phyloP scores from a whole-genome alignment of 805 yeast genomes.

The Candida qinlingensis region DNA sequence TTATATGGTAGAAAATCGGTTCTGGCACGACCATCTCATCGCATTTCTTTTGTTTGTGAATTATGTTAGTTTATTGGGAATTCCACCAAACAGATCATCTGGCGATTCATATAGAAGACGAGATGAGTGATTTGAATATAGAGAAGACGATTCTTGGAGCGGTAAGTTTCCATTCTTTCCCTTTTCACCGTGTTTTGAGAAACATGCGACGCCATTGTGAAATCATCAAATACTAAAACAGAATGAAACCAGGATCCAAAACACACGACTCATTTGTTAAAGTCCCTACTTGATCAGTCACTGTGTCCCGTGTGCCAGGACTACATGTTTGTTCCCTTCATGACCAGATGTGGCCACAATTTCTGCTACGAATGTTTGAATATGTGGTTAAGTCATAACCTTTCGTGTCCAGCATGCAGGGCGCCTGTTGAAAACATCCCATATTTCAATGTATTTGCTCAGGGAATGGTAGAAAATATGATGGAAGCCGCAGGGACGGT shows the following conservation, averaged over 20 bases:
- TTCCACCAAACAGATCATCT: no score
- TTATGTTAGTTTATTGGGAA: no score
- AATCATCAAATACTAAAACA: neutral
- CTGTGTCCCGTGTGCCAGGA: slow-evolving; percentile 67
- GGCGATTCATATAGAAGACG: no score
- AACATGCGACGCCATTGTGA: neutral
- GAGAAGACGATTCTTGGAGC: slow-evolving; percentile 15
- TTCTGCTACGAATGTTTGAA: slow-evolving; percentile 65
- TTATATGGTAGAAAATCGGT: no score
- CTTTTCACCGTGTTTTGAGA: neutral
- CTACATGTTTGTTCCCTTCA: slow-evolving; percentile 58
- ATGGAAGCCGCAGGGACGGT: neutral
- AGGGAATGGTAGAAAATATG: neutral
- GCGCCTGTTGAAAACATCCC: slow-evolving; percentile 44
- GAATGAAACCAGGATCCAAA: neutral
- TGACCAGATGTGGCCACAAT: slow-evolving; percentile 66
- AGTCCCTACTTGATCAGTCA: slow-evolving; percentile 25
- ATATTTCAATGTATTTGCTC: slow-evolving; percentile 33
- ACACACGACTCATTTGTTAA: slow-evolving; percentile 10
- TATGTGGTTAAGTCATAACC: slow-evolving; percentile 53
- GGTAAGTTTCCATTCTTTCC: slow-evolving; percentile 7
- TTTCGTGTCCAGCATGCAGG: slow-evolving; percentile 70
- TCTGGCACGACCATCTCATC: no score
- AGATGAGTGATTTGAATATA: slow-evolving; percentile 3
- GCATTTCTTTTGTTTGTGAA: no score